Conservation (phyloP, 768 basidiomycete species). For the Lactarius pseudohatsudake region DNA sequence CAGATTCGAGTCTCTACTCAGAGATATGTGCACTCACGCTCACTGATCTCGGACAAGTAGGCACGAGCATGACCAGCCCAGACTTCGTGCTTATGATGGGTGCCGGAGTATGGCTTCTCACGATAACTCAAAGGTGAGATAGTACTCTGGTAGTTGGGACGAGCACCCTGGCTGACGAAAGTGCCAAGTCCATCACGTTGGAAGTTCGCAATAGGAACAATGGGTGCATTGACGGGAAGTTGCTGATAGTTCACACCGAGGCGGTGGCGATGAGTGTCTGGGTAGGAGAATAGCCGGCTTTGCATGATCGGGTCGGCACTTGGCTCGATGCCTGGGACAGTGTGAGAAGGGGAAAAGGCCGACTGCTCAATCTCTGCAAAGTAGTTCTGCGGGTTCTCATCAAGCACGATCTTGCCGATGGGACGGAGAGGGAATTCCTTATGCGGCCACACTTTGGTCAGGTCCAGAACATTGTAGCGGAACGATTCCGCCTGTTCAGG, state of each 20-base stretch:
- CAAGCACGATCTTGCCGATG: constrained; percentile 80
- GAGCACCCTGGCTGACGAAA: constrained; percentile 74
- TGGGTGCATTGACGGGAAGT: constrained; percentile 82
- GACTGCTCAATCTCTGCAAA: constrained; percentile 94
- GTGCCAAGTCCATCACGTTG: constrained; percentile 79
- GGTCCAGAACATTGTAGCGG: constrained; percentile 87
- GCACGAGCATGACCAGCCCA: constrained; percentile 70
- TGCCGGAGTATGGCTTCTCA: constrained; percentile 40
- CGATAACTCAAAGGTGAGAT: constrained; percentile 71
- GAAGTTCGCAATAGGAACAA: constrained; percentile 81
- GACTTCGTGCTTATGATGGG: constrained; percentile 58
- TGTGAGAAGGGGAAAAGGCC: constrained; percentile 88
- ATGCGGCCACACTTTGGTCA: constrained; percentile 93
- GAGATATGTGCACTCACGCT: constrained; percentile 53
- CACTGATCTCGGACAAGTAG: constrained; percentile 72
- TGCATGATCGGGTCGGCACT: constrained; percentile 92
- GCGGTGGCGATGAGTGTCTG: constrained; percentile 84
- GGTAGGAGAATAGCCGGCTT: constrained; percentile 93
- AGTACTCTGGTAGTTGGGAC: constrained; percentile 86
- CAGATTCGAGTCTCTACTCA: constrained; percentile 5
- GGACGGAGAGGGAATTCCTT: constrained; percentile 83
- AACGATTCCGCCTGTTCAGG: constrained; percentile 86
- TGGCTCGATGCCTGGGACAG: constrained; percentile 85
- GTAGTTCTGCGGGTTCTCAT: constrained; percentile 81
- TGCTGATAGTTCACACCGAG: constrained; percentile 81